Percentiles rank a stretch among this genome's conserved stretches.
These are phyloP conservation scores for Diplodia scrobiculata DNA, from an alignment of 2,329 filamentous ascomycete genomes.

Conservation along the genomic window DNA sequence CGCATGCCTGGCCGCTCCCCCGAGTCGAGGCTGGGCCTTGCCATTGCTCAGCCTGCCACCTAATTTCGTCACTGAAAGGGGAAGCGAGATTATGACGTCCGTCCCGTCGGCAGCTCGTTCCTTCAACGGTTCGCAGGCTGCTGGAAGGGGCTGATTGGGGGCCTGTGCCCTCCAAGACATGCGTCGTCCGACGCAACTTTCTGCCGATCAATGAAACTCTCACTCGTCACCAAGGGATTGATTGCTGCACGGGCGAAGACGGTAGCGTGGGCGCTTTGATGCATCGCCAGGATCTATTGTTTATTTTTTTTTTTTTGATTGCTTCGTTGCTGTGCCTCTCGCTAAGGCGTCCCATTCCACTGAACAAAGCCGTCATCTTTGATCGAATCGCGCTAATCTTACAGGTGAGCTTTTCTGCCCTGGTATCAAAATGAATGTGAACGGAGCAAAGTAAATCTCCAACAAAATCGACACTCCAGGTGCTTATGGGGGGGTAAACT, in stretches of 20 bases:
- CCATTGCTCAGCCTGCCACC: constrained; percentile 6
- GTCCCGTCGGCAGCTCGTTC: constrained; percentile 4
- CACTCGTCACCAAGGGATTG: constrained; percentile 8
- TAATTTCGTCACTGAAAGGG: constrained; percentile 20
- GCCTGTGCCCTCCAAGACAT: constrained; percentile 2
- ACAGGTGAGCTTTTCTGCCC: constrained; percentile 24
- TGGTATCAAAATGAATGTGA: constrained; percentile 27
- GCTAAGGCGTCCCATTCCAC: constrained; percentile 12
- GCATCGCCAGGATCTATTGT: constrained; percentile 16
- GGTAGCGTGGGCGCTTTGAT: not conserved
- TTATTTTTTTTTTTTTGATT: constrained; percentile 18
- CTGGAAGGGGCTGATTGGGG: constrained; percentile 5
- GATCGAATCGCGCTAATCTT: constrained; percentile 19
- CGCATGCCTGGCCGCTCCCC: not conserved
- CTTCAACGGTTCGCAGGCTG: not conserved
- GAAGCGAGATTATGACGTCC: constrained; percentile 27
- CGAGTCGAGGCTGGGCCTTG: not conserved
- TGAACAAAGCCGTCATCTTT: constrained; percentile 1
- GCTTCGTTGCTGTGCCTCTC: constrained; percentile 16
- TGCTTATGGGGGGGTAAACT: constrained; percentile 13
- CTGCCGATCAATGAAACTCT: constrained; percentile 14
- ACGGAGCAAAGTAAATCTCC: constrained; percentile 22
- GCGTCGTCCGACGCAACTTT: constrained; percentile 4
- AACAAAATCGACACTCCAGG: constrained; percentile 18
- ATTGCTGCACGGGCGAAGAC: not conserved